Conservation (phyloP, 2,329 filamentous ascomycete species). For the Trichoderma aggressivum region DNA sequence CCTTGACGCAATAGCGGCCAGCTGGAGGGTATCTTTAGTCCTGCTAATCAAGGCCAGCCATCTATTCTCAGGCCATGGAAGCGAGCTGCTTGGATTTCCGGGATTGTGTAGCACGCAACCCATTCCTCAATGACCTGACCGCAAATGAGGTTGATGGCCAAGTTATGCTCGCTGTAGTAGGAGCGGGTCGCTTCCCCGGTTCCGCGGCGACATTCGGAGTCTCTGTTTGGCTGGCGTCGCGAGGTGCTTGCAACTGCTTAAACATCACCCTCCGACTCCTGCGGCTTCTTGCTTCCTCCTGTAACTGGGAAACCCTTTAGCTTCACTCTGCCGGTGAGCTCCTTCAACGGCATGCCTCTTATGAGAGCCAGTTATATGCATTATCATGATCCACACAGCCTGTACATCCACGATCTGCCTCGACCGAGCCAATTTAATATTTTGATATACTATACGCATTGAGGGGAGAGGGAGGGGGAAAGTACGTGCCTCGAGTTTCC, state of each 20-base stretch:
- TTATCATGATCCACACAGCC: slow-evolving; percentile 2
- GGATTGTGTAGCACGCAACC: slow-evolving; percentile 10
- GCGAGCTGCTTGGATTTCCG: slow-evolving; percentile 1
- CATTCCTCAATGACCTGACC: slow-evolving; percentile 16
- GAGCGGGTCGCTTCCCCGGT: slow-evolving; percentile 23
- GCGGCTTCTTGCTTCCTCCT: slow-evolving; percentile 32
- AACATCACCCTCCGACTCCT: slow-evolving; percentile 27
- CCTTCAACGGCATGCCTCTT: not conserved
- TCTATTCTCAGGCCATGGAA: slow-evolving; percentile 6
- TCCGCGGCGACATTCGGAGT: slow-evolving; percentile 14
- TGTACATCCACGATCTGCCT: slow-evolving; percentile 17
- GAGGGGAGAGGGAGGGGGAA: slow-evolving; percentile 26
- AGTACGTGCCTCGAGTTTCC: slow-evolving; percentile 30
- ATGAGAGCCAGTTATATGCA: slow-evolving; percentile 13
- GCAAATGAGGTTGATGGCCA: slow-evolving; percentile 20
- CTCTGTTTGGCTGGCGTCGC: slow-evolving; percentile 31
- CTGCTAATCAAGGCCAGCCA: not conserved
- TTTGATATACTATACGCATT: slow-evolving; percentile 16
- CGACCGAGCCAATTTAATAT: not conserved
- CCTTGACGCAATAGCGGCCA: slow-evolving; percentile 3
- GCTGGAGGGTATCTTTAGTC: not conserved
- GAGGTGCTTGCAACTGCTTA: slow-evolving; percentile 24
- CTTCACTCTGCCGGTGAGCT: slow-evolving; percentile 1
- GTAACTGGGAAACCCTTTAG: slow-evolving; percentile 21
- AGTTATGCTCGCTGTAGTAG: slow-evolving; percentile 21